Base-by-base conservation (phyloP, 495 filamentous ascomycete species). In the Cladorrhinum samala region DNA sequence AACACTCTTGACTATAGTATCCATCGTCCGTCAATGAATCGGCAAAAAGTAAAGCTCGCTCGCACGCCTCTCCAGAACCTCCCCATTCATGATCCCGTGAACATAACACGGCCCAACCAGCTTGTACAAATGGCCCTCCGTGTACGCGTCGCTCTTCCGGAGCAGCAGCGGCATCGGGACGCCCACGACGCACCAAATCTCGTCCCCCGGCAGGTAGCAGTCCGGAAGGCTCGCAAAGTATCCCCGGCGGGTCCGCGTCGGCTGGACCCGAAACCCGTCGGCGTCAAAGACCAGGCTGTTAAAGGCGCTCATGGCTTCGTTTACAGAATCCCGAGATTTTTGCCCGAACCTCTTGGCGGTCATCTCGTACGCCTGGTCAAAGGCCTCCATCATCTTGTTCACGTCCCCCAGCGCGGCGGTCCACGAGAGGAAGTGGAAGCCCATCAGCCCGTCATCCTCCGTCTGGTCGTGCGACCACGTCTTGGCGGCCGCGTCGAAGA, bases 161-260 rank as follows among this genome's bases (percentile, higher is more conserved):
- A 46, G 44, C 4, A 46, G 44, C 8, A 46, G 19, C 21, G 44
- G 44, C 18, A 46, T 13, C 3, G 21, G 44, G 2, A 46, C 9
- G 2, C 50, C 50, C 11, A 17, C 3, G 16, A 46, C 11, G 14
- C 33, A 18, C 41, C 50, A 53, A 17, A 53, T 46, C 41, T 53
- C 40, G 13, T 53, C 50, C 2, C 50, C 50, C 3, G 38, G n/a
- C 41, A 36, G 50, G 16, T 24, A 44, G 19, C 39, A 37, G n/a
- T 40, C 5, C 3, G 50, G 24, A 4, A 53, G 16, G 41, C 25
- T 45, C 9, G 50, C 50, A 27, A 38, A 36, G 4, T 33, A 33
- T 40, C 50, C 40, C 3, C 24, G n/a, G 3, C 18, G 14, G 2
- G 50, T 45, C 4, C 40, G 39, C 1, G 27, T 40, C 5, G 40